Conservation (phyloP, 78 protist species). For the Emiliania huxleyi region DNA sequence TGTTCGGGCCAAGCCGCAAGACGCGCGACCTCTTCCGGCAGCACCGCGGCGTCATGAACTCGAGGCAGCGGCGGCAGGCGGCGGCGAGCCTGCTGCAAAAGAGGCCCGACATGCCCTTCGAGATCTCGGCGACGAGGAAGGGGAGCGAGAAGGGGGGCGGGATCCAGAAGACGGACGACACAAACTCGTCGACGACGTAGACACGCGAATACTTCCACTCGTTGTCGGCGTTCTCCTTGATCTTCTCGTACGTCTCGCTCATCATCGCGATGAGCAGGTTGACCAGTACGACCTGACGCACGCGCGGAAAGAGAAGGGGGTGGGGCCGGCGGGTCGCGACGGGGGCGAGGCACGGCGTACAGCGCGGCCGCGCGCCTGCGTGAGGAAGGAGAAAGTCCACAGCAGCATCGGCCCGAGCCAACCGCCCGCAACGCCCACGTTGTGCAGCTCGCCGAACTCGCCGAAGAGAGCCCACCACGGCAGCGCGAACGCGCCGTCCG, state of each 20-base stretch:
- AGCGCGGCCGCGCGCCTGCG: neutral
- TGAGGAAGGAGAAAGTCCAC: neutral
- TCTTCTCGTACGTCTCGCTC: neutral
- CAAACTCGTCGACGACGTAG: neutral
- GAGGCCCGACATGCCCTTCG: neutral
- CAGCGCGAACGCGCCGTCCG: neutral
- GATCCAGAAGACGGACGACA: neutral
- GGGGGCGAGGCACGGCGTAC: too few species aligned
- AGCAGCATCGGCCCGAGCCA: neutral
- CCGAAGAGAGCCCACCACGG: neutral
- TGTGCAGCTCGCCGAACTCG: neutral
- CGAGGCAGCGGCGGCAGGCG: neutral
- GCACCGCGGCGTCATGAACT: neutral
- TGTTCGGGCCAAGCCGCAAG: neutral
- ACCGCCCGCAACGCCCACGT: neutral
- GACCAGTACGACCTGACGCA: neutral
- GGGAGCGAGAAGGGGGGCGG: constrained; percentile 2
- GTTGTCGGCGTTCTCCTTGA: neutral
- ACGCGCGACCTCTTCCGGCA: neutral
- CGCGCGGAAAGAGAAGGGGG: too few species aligned
- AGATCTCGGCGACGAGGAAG: neutral
- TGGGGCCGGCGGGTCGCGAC: too few species aligned
- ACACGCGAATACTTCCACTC: constrained; percentile 4
- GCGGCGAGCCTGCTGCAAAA: neutral
- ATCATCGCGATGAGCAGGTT: constrained; percentile 29